These are phyloP conservation scores for Jaltomata sinuosa DNA, from an alignment of 257 asterid genomes.

Conservation along the genomic window DNA sequence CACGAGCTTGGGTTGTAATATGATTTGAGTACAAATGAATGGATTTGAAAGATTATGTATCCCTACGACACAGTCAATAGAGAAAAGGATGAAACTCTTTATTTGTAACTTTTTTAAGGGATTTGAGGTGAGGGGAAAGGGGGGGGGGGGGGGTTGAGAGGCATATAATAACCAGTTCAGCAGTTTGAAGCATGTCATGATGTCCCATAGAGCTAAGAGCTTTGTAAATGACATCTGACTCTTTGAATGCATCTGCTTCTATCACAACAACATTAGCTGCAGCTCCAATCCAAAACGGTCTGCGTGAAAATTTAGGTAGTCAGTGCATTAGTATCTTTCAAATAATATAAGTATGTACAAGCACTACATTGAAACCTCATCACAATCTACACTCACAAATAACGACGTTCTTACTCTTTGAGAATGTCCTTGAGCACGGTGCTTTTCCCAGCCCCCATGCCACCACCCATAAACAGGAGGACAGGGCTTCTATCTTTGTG, in stretches of 20 bases:
- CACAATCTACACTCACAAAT: background rate
- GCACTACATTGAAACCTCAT: background rate
- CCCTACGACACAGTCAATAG: background rate
- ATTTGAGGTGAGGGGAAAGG: background rate
- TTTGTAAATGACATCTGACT: conserved; percentile 83
- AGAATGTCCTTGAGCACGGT: conserved; percentile 17
- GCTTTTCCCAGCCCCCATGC: conserved; percentile 19
- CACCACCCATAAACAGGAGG: conserved; percentile 19
- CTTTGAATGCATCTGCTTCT: conserved; percentile 97
- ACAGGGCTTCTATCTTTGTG: conserved; percentile 18
- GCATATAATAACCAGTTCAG: conserved; percentile 65
- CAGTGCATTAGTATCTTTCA: background rate
- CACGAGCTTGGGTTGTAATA: background rate
- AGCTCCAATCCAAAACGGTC: conserved; percentile 86
- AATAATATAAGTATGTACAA: background rate
- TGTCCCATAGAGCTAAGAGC: conserved; percentile 95
- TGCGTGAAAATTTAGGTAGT: conserved; percentile 11
- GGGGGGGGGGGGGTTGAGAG: background rate
- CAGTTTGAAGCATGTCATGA: conserved; percentile 88
- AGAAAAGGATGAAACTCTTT: background rate
- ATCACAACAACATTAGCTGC: conserved; percentile 63
- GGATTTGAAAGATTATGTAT: background rate
- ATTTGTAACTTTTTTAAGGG: background rate
- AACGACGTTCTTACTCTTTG: conserved; percentile 8
- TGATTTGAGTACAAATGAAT: background rate